phyloP scores from a whole-genome alignment of 2,329 filamentous ascomycete genomes.

The Fusarium humuli region DNA sequence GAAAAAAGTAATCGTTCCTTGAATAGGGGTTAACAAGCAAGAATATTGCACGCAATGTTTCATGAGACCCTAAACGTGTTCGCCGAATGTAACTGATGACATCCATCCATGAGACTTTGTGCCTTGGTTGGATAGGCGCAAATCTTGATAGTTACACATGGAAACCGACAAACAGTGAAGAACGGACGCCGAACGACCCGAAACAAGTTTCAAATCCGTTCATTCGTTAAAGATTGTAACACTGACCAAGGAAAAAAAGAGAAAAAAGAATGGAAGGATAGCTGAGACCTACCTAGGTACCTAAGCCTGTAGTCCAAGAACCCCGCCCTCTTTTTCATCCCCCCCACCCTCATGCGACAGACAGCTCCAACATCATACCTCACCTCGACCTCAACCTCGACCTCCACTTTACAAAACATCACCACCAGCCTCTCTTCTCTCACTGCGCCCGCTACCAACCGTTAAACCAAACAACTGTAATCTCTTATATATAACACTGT shows the following conservation, averaged over 20 bases:
- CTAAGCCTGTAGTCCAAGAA: slow-evolving; percentile 11
- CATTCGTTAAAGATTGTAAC: slow-evolving; percentile 9
- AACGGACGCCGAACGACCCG: slow-evolving; percentile 13
- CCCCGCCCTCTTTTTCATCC: slow-evolving; percentile 14
- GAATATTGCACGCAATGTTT: not conserved
- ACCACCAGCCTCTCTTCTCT: slow-evolving; percentile 9
- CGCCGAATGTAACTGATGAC: not conserved
- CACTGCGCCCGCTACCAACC: not conserved
- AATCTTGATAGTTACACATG: slow-evolving; percentile 8
- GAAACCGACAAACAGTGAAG: not conserved
- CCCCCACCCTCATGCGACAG: slow-evolving; percentile 33
- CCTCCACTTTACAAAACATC: slow-evolving; percentile 19
- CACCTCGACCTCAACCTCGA: not conserved
- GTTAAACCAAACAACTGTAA: not conserved
- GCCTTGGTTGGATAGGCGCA: not conserved
- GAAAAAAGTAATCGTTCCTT: not conserved
- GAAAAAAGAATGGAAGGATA: not conserved
- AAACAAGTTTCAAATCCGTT: slow-evolving; percentile 10
- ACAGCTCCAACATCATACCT: slow-evolving; percentile 12
- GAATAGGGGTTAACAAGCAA: not conserved
- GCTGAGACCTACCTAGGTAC: no score
- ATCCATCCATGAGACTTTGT: not conserved
- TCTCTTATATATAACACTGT: not conserved
- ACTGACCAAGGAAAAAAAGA: not conserved
- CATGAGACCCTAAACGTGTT: not conserved